Conservation (phyloP, 805 yeast species). For the Blastobotrys muscicola region DNA sequence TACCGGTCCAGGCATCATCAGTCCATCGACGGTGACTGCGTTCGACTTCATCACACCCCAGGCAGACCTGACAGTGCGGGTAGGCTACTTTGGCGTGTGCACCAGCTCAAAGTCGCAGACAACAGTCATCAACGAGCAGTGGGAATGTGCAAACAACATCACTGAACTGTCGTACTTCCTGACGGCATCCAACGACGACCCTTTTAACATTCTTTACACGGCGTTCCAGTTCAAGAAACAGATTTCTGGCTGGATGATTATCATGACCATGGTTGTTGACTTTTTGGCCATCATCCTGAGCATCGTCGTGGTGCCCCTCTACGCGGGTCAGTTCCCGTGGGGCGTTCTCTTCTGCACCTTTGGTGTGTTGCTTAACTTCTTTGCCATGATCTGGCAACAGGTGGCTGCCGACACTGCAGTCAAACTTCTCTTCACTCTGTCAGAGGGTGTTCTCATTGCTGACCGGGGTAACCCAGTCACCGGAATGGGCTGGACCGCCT, state of each 20-base stretch:
- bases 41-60: slow-evolving; percentile 7
- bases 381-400: slow-evolving; percentile 20
- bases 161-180: slow-evolving; percentile 5
- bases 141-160: slow-evolving; percentile 14
- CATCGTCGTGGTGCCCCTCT: too few relatives aligned
- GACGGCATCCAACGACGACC: slow-evolving; percentile 12
- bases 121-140: slow-evolving; percentile 2
- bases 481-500: slow-evolving; percentile 18
- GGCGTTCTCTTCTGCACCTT: slow-evolving; percentile 5
- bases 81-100: slow-evolving; percentile 19
- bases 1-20: slow-evolving; percentile 11
- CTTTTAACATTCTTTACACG: slow-evolving; percentile 14
- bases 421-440: slow-evolving; percentile 2
- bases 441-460: slow-evolving; percentile 7
- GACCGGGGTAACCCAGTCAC: slow-evolving; percentile 11
- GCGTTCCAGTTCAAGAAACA: slow-evolving; percentile 8
- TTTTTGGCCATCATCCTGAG: too few relatives aligned
- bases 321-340: slow-evolving; percentile 6
- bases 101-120: slow-evolving; percentile 4
- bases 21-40: slow-evolving; percentile 8
- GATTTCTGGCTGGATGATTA: slow-evolving; percentile 14
- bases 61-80: slow-evolving; percentile 10
- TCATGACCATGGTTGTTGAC: slow-evolving; percentile 9
- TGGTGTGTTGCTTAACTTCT: slow-evolving; percentile 11
- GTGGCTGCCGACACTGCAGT: slow-evolving; percentile 7